Evolutionary conservation across 441 rosid genomes (phyloP), one percentile per base, ranked within the genome.

Genomic region (Viola pubescens): DNA sequence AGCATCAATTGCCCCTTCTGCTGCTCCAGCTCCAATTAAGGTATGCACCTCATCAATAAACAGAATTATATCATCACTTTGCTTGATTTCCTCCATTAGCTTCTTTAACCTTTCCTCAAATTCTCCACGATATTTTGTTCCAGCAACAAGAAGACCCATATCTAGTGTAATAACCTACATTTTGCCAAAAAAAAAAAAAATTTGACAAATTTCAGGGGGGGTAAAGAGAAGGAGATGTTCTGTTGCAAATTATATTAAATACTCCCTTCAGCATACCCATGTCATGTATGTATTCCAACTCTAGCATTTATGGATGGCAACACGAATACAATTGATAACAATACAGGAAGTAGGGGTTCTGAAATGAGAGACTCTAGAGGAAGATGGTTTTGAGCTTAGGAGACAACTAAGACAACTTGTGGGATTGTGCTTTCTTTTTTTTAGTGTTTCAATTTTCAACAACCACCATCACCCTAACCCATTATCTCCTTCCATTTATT

Each of bases 11-110:
- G 80, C 81, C 48, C 74, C 73, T 56, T 74, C 81, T 12, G 71
- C 81, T 43, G 79, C 80, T 3, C 83, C 88, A 3, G 83, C 81
- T 56, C 81, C 83, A 45, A 81, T 79, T 8, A 83, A 62, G 6
- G 81, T 81, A 52, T 83, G 88, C 63, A 83, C 75, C 67, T 81
- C 84, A 62, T 83, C 88, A 48, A 83, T 81, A 50, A 81, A 83
- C n/a, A 81, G 74, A 48, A 81, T 81, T 3, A 81, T 77, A 37
- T 63, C 83, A 61, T 77, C 70, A 59, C 83, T 82, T 43, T 71
- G 80, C 60, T 73, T 78, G 43, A 81, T 76, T 75, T 83, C 86
- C 61, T 81, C 86, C 64, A 79, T 71, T 16, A 81, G 59, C 66
- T 65, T 75, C 52, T 66, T 75, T 58, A 83, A 59, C 59, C 82